These are phyloP conservation scores for Colletotrichum sp. DNA, from an alignment of 2,329 filamentous ascomycete species.

Conservation along the genomic window DNA sequence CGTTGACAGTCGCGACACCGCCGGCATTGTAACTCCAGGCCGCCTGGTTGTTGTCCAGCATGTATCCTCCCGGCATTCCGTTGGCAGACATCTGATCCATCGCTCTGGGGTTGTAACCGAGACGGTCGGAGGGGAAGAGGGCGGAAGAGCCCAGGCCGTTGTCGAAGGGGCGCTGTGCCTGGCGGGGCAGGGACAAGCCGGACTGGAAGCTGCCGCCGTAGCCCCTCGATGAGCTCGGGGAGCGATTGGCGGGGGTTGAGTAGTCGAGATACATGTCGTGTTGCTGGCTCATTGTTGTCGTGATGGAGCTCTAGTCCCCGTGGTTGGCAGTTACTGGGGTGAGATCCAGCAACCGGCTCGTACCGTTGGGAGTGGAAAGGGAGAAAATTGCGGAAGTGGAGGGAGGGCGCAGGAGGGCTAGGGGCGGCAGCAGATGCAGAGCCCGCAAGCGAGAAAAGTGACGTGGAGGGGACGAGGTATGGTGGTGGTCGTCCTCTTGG, in stretches of 20 bases:
- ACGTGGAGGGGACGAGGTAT: neutral
- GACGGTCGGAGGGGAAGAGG: constrained; percentile 74
- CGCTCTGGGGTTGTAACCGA: constrained; percentile 65
- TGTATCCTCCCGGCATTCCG: constrained; percentile 50
- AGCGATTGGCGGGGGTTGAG: constrained; percentile 58
- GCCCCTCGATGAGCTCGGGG: constrained; percentile 44
- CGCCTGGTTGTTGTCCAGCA: constrained; percentile 74
- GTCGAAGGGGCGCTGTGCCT: constrained; percentile 79
- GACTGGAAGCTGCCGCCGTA: constrained; percentile 59
- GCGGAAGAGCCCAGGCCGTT: constrained; percentile 66
- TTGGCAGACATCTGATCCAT: constrained; percentile 51
- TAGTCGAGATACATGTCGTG: constrained; percentile 79
- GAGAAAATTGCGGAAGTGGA: neutral
- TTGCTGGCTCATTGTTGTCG: constrained; percentile 52
- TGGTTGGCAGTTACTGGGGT: constrained; percentile 4
- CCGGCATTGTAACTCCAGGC: constrained; percentile 79
- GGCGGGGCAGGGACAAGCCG: constrained; percentile 47
- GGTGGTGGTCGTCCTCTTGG: neutral
- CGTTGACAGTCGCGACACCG: constrained; percentile 67
- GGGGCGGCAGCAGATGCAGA: constrained; percentile 11
- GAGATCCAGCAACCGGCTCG: constrained; percentile 12
- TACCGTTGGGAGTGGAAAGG: neutral
- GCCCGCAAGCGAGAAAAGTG: constrained; percentile 6
- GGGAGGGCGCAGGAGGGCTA: constrained; percentile 11
- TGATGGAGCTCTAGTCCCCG: neutral